phyloP scores from a whole-genome alignment of 371 early-diverging fungal genomes.

The Capillidium heterosporum region DNA sequence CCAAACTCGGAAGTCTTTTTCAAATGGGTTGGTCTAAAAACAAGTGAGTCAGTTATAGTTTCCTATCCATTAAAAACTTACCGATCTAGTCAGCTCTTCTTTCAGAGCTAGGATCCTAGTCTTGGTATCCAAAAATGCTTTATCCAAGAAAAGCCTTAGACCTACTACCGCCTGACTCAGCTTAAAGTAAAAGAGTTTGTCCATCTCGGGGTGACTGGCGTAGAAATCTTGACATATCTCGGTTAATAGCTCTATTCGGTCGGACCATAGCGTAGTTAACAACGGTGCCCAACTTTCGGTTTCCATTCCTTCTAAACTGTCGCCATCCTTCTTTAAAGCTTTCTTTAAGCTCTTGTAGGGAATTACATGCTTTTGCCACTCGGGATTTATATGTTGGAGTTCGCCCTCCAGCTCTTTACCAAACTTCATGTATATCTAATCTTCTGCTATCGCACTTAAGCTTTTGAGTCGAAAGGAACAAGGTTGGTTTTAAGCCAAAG shows the following conservation, averaged over 20 bases:
- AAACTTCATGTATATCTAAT: too few species aligned
- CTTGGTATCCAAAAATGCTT: conserved; percentile 4
- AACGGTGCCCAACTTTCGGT: neutral
- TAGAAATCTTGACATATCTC: neutral
- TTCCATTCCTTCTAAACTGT: neutral
- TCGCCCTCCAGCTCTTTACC: neutral
- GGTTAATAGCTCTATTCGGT: neutral
- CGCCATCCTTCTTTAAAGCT: neutral
- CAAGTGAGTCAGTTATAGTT: neutral
- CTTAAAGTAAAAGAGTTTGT: neutral
- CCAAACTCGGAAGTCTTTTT: conserved; percentile 2
- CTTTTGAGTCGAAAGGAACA: too few species aligned
- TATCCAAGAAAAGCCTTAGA: neutral
- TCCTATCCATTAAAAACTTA: neutral
- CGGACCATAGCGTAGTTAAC: neutral
- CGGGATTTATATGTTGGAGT: neutral
- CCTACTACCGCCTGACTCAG: too few species aligned
- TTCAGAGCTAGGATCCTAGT: neutral
- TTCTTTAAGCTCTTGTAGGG: conserved; percentile 6
- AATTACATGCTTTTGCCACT: conserved; percentile 5
- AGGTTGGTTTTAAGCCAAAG: too few species aligned
- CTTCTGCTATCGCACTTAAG: too few species aligned
- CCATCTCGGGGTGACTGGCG: neutral
- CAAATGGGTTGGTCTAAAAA: conserved; percentile 5
- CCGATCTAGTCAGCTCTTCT: neutral